Evolutionary conservation across 2,329 filamentous ascomycete genomes (phyloP), one percentile per base, ranked within the genome.

Genomic region (Hypoxylon rubiginosum): DNA sequence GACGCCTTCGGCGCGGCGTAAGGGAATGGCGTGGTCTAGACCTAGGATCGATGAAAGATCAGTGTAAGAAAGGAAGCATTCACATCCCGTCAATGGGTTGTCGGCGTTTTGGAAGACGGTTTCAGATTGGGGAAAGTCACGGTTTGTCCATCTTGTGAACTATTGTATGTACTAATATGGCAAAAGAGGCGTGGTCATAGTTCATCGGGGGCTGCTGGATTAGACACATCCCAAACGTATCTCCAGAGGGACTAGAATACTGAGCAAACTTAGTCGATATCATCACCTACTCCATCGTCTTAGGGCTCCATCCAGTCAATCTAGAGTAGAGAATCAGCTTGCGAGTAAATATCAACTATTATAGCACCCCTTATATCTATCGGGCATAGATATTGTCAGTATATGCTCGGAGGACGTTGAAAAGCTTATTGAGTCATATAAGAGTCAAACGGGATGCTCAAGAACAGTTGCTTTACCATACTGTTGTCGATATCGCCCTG

Each of bases 1-100:
- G 78, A 83, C 24, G 92, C 94, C 69, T 97, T 97, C 68, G 84
- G 84, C 68, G 77, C 78, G 57, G 15, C 61, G 15, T 74, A 68
- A 68, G 57, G n/a, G 54, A 54, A 13, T 46, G 24, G 45, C 49
- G 3, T 5, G 11, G 8, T 26, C 24, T 64, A 21, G 6, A 41
- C n/a, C 39, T n/a, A 17, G 9, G 2, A 17, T 54, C 24, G 45
- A 56, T 24, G 46, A 39, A 46, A 62, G 43, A 62, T 28, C 48
- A 49, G 53, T 64, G 67, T 69, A 61, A 67, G 66, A 66, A 71
- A 58, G 48, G 53, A 64, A 72, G 71, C 71, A 73, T 73, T 68
- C 61, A 64, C 69, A 67, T 65, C 67, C 70, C 63, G 48, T 28
- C 49, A 59, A 50, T 59, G 43, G 67, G 62, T 72, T 70, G 63